These are phyloP conservation scores for Ascochyta viciae-villosae DNA, from an alignment of 2,329 filamentous ascomycete species.

Conservation along the genomic window DNA sequence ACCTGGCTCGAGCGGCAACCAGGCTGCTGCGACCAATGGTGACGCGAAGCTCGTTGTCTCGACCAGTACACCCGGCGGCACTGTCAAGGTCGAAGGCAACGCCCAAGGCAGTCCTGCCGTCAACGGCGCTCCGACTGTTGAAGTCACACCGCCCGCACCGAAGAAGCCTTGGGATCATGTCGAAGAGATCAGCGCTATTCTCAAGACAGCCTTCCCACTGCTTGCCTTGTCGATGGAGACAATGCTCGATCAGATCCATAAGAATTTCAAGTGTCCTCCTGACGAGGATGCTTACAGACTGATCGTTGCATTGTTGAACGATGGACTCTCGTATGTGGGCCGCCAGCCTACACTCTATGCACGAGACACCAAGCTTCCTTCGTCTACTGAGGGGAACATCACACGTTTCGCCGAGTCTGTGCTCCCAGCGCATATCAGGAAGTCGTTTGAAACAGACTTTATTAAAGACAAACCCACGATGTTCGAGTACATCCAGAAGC, in stretches of 20 bases:
- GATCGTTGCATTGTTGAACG: constrained; percentile 96
- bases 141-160: constrained; percentile 35
- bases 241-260: constrained; percentile 98
- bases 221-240: constrained; percentile 98
- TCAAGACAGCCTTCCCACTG: constrained; percentile 96
- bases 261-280: constrained; percentile 98
- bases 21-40: constrained; percentile 43
- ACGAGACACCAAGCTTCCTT: constrained; percentile 86
- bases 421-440: constrained; percentile 90
- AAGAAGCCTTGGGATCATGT: constrained; percentile 96
- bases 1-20: constrained; percentile 40
- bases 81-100: constrained; percentile 49
- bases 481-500: constrained; percentile 97
- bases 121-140: constrained; percentile 26
- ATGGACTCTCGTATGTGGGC: constrained; percentile 90
- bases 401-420: constrained; percentile 96
- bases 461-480: constrained; percentile 94
- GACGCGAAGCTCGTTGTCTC: constrained; percentile 60
- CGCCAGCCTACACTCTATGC: constrained; percentile 86
- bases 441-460: constrained; percentile 97
- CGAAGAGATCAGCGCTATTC: constrained; percentile 91
- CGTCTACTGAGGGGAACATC: constrained; percentile 93
- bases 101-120: constrained; percentile 43
- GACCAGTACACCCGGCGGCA: constrained; percentile 50
- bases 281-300: constrained; percentile 97